Conservation (phyloP, 2,329 filamentous ascomycete species). For the Leptosphaerulina australis region DNA sequence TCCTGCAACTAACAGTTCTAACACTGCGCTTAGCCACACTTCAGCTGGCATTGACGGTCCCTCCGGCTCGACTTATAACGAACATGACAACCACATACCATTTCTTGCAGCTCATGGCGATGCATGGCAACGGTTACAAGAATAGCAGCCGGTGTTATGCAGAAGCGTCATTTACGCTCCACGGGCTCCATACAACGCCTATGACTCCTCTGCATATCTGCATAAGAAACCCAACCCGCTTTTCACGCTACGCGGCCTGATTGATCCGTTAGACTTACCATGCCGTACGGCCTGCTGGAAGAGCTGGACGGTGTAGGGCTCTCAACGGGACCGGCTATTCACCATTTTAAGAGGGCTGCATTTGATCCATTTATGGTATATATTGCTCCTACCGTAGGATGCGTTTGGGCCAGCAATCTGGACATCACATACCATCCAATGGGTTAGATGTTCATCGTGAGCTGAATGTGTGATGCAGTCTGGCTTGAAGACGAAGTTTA, state of each 20-base stretch:
- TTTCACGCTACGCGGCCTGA: constrained; percentile 35
- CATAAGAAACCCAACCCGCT: constrained; percentile 30
- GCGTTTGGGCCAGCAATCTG: constrained; percentile 22
- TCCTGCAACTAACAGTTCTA: constrained; percentile 28
- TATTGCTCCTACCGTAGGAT: constrained; percentile 24
- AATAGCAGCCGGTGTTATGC: constrained; percentile 27
- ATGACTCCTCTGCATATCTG: constrained; percentile 42
- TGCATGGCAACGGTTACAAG: constrained; percentile 36
- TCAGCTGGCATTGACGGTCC: constrained; percentile 37
- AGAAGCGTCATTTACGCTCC: constrained; percentile 28
- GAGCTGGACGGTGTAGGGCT: constrained; percentile 27
- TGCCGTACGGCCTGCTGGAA: constrained; percentile 10
- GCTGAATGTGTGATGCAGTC: constrained; percentile 20
- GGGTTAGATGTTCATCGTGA: constrained; percentile 20
- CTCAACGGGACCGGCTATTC: constrained; percentile 25
- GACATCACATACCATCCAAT: constrained; percentile 23
- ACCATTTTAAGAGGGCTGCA: constrained; percentile 37
- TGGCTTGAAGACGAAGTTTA: constrained; percentile 21
- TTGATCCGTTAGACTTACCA: constrained; percentile 33
- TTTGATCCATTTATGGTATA: constrained; percentile 25
- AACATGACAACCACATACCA: constrained; percentile 9
- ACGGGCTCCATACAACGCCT: constrained; percentile 31
- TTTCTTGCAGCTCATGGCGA: constrained; percentile 16
- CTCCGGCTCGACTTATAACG: constrained; percentile 26
- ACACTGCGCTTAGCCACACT: constrained; percentile 40